A percentile compares a stretch with the other conserved stretches of the same genome.
These are phyloP conservation scores for Austroboletus novae-zelandiae DNA, from an alignment of 1,284 basidiomycete species.

Conservation along the genomic window DNA sequence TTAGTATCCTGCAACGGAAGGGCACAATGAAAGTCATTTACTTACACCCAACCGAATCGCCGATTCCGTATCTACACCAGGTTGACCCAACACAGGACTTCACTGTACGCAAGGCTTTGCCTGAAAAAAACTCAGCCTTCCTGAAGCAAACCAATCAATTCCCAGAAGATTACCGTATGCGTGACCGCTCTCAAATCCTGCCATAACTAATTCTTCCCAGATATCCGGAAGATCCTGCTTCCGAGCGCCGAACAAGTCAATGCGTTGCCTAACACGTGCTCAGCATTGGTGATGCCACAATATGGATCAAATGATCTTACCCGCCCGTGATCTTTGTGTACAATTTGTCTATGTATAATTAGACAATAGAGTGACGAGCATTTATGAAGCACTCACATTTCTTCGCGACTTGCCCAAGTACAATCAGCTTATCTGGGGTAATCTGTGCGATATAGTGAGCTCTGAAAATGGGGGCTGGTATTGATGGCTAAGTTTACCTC, in stretches of 20 bases:
- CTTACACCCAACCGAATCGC: constrained; percentile 66
- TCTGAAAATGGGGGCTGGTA: not conserved
- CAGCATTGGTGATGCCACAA: not conserved
- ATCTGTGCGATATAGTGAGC: constrained; percentile 34
- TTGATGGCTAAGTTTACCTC: constrained; percentile 36
- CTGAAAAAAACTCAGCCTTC: constrained; percentile 18
- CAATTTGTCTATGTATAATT: constrained; percentile 38
- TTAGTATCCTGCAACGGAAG: not conserved
- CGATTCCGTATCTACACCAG: constrained; percentile 77
- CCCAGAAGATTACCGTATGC: constrained; percentile 60
- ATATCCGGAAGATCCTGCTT: constrained; percentile 77
- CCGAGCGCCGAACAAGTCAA: constrained; percentile 74
- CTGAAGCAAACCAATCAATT: constrained; percentile 2
- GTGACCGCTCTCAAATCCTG: constrained; percentile 76
- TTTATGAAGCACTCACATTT: constrained; percentile 45
- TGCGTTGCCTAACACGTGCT: constrained; percentile 47
- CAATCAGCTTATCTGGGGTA: constrained; percentile 67
- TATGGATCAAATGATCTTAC: constrained; percentile 7
- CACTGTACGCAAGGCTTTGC: constrained; percentile 54
- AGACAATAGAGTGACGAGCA: not conserved
- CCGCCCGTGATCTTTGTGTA: constrained; percentile 69
- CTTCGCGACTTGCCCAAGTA: constrained; percentile 67
- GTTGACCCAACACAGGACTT: constrained; percentile 58
- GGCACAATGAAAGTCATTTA: not conserved
- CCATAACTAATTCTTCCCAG: constrained; percentile 66